Conservation (phyloP, 164 flowering plant genomes). For the Cinnamomum micranthum region DNA sequence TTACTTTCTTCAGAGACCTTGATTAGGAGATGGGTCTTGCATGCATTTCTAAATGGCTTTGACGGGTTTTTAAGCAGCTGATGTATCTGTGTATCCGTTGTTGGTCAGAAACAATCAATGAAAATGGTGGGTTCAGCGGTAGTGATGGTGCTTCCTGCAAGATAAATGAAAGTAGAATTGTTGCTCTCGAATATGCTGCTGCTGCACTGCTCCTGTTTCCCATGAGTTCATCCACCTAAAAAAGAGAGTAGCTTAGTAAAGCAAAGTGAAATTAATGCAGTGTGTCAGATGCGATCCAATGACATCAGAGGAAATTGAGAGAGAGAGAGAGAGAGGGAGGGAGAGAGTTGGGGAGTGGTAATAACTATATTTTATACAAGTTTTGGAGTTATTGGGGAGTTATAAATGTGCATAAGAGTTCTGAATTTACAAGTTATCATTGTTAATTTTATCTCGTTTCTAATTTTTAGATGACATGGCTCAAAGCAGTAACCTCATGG, state of each 20-base stretch:
- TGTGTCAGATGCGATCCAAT: not conserved
- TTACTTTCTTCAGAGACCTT: constrained; percentile 16
- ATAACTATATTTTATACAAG: no score
- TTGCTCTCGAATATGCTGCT: constrained; percentile 40
- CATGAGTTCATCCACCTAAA: constrained; percentile 47
- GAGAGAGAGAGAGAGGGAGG: no score
- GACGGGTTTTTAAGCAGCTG: constrained; percentile 25
- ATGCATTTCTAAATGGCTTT: constrained; percentile 15
- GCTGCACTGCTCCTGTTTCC: constrained; percentile 34
- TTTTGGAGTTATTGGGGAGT: no score
- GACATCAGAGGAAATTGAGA: no score
- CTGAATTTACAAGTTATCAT: no score
- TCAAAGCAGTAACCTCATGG: no score
- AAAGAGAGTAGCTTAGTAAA: not conserved
- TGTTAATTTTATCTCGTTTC: no score
- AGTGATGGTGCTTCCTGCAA: constrained; percentile 40
- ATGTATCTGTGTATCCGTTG: constrained; percentile 40
- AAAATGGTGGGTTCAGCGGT: constrained; percentile 48
- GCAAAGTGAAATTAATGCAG: not conserved
- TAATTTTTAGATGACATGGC: no score
- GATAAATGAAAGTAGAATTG: constrained; percentile 41
- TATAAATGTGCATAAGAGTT: no score
- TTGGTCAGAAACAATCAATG: constrained; percentile 23
- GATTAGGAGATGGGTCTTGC: constrained; percentile 5
- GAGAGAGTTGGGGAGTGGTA: no score